phyloP scores from a whole-genome alignment of 768 basidiomycete genomes.

The Antrodiella citrinella region DNA sequence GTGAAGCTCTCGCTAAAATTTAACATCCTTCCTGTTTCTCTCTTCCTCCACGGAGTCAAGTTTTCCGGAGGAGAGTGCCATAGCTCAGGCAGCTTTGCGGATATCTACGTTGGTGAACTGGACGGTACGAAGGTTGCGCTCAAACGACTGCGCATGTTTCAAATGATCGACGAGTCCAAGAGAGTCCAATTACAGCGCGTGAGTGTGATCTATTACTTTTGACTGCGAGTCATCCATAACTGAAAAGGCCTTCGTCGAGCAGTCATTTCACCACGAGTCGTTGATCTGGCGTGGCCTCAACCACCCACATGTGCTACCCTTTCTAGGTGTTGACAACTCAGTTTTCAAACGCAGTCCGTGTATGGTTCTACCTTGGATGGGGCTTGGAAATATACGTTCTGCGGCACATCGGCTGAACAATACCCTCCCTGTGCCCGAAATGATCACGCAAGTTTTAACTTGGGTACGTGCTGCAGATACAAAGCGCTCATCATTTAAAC shows the following conservation, averaged over 20 bases:
- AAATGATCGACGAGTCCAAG: not conserved
- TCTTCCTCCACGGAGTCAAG: not conserved
- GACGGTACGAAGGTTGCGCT: not conserved
- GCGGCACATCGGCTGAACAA: not conserved
- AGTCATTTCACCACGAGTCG: slow-evolving; percentile 25
- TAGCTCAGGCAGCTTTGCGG: not conserved
- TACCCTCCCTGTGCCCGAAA: not conserved
- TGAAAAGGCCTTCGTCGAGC: not conserved
- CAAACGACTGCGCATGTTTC: slow-evolving; percentile 2
- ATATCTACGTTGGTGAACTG: not conserved
- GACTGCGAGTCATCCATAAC: not conserved
- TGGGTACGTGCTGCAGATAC: no score
- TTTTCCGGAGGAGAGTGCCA: not conserved
- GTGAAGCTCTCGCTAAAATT: not conserved
- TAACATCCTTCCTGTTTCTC: not conserved
- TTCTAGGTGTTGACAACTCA: slow-evolving; percentile 26
- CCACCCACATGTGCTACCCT: slow-evolving; percentile 28
- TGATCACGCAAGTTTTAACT: not conserved
- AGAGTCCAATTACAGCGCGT: not conserved
- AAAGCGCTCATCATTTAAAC: not conserved
- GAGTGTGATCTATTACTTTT: not conserved
- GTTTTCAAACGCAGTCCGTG: slow-evolving; percentile 9
- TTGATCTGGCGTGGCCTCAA: slow-evolving; percentile 25
- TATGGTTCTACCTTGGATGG: not conserved
- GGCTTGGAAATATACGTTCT: not conserved